Evolutionary conservation across 345 rosid species (phyloP), one percentile per base, ranked within the genome.

Genomic region (Bruguiera sexangula): DNA sequence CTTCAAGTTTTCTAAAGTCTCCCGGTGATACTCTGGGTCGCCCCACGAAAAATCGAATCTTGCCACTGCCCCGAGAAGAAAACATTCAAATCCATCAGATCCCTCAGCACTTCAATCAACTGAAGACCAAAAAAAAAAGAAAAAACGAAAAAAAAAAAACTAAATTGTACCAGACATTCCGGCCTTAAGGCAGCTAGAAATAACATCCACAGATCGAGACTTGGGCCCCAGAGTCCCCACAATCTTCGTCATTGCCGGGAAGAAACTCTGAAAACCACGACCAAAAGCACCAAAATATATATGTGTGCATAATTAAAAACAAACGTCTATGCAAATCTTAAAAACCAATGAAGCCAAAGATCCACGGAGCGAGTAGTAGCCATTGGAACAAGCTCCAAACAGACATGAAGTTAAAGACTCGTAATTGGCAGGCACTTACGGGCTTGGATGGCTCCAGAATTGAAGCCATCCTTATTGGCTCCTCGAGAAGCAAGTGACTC

Each of bases 401-500:
- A 43, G 50, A 53, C 10, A 53, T 19, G 57, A 16, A 53, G 5
- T 21, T 53, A 53, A 19, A 21, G 24, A 16, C 2, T 2, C 24
- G 11, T 20, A 6, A 18, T 5, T 6, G 6, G 56, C 46, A 5
- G 26, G 6, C 7, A 65, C 82, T 70, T 66, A 88, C 93, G 6
- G 84, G 60, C 65, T 83, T 88, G 16, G 93, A 84, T 29, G 93
- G 87, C 86, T 88, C 87, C 8, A 88, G 87, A 74, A 88, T 77
- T 16, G 90, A 85, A 64, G 87, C 85, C 90, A 88, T 84, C 74
- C 89, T 57, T 1, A 85, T 77, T 6, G 87, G 87, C 62, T 88
- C 93, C 68, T 88, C 89, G 27, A 88, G 88, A 24, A 82, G 82
- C 53, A 88, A 70, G 70, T 80, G 73, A 66, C 57, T 79, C 15